Evolutionary conservation across 2,329 filamentous ascomycete genomes (phyloP).

Genomic region (Fusarium drepaniforme): DNA sequence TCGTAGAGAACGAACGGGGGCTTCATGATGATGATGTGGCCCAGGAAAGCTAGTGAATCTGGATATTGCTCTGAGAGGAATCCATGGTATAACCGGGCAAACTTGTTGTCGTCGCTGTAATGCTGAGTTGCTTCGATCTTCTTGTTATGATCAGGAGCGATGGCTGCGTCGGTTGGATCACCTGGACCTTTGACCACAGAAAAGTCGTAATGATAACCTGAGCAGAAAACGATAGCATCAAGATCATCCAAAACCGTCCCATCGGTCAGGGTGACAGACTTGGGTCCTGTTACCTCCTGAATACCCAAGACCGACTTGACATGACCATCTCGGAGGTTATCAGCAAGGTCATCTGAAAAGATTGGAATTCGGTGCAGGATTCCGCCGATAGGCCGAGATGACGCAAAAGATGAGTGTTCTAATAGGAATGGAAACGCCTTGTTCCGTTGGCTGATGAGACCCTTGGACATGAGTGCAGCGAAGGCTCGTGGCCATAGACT

Average conservation of each 20-base stretch:
- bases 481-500: constrained; percentile 22
- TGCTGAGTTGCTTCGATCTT: constrained; percentile 37
- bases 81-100: constrained; percentile 47
- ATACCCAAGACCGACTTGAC: constrained; percentile 45
- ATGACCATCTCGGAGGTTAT: constrained; percentile 44
- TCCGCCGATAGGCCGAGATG: constrained; percentile 29
- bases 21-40: constrained; percentile 41
- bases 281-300: constrained; percentile 45
- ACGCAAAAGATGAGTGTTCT: constrained; percentile 23
- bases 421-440: constrained; percentile 38
- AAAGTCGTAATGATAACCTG: constrained; percentile 48
- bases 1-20: constrained; percentile 46
- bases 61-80: constrained; percentile 49
- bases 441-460: constrained; percentile 24
- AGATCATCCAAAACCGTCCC: constrained; percentile 48
- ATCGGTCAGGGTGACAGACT: constrained; percentile 45
- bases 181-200: constrained; percentile 45
- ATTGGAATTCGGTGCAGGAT: constrained; percentile 43
- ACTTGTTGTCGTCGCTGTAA: constrained; percentile 37
- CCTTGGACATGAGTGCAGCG: constrained; percentile 32
- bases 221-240: constrained; percentile 50
- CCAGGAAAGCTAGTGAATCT: constrained; percentile 47
- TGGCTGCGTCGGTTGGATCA: constrained; percentile 41
- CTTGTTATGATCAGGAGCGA: constrained; percentile 43
- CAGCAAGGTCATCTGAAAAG: constrained; percentile 45